Evolutionary conservation across 202 grass and related monocot genomes (phyloP), one percentile per base, ranked within the genome.

Genomic region (Zizania palustris): DNA sequence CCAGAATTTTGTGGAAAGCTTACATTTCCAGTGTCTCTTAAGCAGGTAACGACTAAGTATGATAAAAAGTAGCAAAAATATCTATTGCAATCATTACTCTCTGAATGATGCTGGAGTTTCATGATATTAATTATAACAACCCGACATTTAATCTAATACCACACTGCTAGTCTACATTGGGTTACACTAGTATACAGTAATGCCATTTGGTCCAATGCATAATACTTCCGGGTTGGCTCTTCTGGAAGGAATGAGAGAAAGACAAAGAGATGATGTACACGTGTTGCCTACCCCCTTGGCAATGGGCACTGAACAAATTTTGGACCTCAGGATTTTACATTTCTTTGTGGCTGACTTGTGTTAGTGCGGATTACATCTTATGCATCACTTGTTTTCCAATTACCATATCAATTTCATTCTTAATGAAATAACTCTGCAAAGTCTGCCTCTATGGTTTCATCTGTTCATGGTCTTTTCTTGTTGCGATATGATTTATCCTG

Each of bases 21-120:
- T 71, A 97, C 94, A 2, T 97, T 97, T 84, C 94, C 94, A 15
- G 61, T 97, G 37, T 97, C 94, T 22, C 82, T 97, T 76, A 94
- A 97, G 67, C 94, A 97, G 94, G 94, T 97, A 86, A 88, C 53
- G 44, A 74, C 5, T 28, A 1, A 13, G 0, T 76, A 67, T 20
- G 13, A 14, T 60, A 43, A 58, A 16, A 10, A 68, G 44, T 33
- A 68, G 34, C 18, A 45, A 1, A 40, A 44, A 18, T 54, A 58
- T 21, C 6, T 19, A 19, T 54, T 54, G 2, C 51, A 9, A 55
- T 3, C 51, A 55, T 43, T 57, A 58, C 10, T 18, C 69, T 34
- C 15, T 64, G 49, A 66, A 65, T 49, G 38, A 4, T 40, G 6
- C 37, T 22, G 44, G 9, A 16, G 58, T 19, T 81, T 58, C 12